These are phyloP conservation scores for Cyclocybe aegerita DNA, from an alignment of 768 basidiomycete species.

Conservation along the genomic window DNA sequence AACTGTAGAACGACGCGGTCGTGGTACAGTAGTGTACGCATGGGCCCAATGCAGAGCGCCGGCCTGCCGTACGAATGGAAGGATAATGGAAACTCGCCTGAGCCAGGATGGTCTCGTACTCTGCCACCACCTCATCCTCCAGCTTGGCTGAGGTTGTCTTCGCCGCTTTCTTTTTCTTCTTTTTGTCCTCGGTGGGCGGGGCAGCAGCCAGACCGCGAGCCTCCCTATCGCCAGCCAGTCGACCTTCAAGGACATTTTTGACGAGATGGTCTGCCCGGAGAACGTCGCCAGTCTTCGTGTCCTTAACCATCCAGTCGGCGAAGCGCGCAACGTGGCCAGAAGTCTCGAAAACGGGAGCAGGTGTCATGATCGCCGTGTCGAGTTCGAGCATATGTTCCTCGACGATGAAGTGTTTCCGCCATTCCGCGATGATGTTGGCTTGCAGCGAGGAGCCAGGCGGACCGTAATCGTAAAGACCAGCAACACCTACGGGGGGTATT, in stretches of 20 bases:
- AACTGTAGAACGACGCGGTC: no score
- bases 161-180: conserved; percentile 77
- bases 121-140: conserved; percentile 66
- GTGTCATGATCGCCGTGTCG: conserved; percentile 98
- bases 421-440: conserved; percentile 94
- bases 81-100: conserved; percentile 56
- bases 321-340: conserved; percentile 98
- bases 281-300: conserved; percentile 91
- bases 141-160: conserved; percentile 73
- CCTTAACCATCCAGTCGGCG: conserved; percentile 99
- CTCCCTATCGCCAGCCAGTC: conserved; percentile 88
- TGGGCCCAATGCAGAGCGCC: no score
- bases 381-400: conserved; percentile 99
- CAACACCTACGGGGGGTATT: conserved; percentile 63
- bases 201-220: conserved; percentile 75
- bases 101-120: conserved; percentile 85
- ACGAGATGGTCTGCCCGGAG: conserved; percentile 96
- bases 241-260: conserved; percentile 86
- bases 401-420: conserved; percentile 97
- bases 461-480: conserved; percentile 97
- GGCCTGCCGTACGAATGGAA: neutral
- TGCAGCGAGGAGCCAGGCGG: conserved; percentile 95
- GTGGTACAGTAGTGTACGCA: no score
- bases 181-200: conserved; percentile 60
- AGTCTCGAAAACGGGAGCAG: conserved; percentile 90